Conservation (phyloP, 371 early-diverging fungal species). For the Mortierella polycephala region DNA sequence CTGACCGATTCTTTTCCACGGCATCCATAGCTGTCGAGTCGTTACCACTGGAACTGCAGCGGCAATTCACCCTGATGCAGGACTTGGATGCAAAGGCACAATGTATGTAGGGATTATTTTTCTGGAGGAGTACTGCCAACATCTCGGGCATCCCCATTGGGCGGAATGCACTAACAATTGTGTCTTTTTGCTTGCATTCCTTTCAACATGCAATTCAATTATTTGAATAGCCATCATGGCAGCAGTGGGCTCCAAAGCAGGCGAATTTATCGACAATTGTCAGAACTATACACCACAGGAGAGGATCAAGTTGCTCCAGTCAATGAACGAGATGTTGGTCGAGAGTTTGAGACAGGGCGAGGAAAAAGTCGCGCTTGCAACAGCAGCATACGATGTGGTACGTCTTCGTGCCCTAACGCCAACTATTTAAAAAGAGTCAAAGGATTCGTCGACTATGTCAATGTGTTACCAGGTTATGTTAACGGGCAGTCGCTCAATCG, state of each 20-base stretch:
- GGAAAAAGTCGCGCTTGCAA: conserved; percentile 92
- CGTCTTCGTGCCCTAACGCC: not conserved
- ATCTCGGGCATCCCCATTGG: too few relatives aligned
- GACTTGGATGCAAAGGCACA: conserved; percentile 92
- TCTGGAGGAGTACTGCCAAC: too few relatives aligned
- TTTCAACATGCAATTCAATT: not conserved
- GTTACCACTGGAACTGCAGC: conserved; percentile 88
- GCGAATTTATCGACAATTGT: conserved; percentile 66
- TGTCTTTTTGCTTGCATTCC: not conserved
- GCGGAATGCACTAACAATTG: too few relatives aligned
- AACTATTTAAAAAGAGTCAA: not conserved
- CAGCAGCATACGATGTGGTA: conserved; percentile 93
- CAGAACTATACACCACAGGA: conserved; percentile 62
- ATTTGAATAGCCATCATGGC: conserved; percentile 63
- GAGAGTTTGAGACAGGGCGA: conserved; percentile 89
- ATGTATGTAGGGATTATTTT: conserved; percentile 63
- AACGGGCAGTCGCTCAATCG: not conserved
- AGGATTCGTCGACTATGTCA: not conserved
- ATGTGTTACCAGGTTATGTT: not conserved
- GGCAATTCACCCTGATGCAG: conserved; percentile 90
- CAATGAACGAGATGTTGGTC: conserved; percentile 66
- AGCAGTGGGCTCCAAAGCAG: conserved; percentile 68
- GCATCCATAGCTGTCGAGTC: conserved; percentile 81
- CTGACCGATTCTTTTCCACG: not conserved
- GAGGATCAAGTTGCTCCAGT: conserved; percentile 67